Evolutionary conservation across 306 rosid genomes (phyloP).

Genomic region (Casuarina glauca): DNA sequence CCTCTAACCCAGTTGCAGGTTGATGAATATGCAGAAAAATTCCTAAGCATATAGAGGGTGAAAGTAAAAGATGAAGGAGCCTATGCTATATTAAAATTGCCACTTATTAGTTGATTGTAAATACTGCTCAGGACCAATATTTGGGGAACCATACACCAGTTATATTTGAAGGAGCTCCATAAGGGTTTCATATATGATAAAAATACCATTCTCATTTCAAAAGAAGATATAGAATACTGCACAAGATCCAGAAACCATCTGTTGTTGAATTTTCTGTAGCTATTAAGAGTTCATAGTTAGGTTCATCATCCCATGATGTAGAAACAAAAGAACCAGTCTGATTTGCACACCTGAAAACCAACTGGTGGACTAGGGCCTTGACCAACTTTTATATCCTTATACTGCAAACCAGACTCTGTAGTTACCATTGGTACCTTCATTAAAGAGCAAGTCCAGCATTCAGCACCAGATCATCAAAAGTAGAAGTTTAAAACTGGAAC

Average conservation of each 20-base stretch:
- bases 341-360: conserved; percentile 80
- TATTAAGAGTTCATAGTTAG: neutral
- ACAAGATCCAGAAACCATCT: neutral
- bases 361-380: conserved; percentile 86
- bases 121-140: neutral
- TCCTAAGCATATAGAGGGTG: neutral
- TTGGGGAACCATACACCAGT: neutral
- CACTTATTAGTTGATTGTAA: neutral
- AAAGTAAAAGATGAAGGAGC: neutral
- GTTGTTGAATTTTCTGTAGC: neutral
- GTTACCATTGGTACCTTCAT: conserved; percentile 80
- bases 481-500: conserved; percentile 20
- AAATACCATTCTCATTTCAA: neutral
- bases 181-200: neutral
- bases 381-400: conserved; percentile 88
- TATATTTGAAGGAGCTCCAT: neutral
- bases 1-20: conserved; percentile 2
- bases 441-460: conserved; percentile 22
- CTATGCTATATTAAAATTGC: neutral
- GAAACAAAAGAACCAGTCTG: conserved; percentile 24
- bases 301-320: neutral
- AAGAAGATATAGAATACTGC: neutral
- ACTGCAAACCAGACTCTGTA: conserved; percentile 89
- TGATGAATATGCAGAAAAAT: conserved; percentile 2
- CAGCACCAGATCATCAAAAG: conserved; percentile 19